Conservation (phyloP, 2,329 filamentous ascomycete species). For the Arthrobotrys iridis region DNA sequence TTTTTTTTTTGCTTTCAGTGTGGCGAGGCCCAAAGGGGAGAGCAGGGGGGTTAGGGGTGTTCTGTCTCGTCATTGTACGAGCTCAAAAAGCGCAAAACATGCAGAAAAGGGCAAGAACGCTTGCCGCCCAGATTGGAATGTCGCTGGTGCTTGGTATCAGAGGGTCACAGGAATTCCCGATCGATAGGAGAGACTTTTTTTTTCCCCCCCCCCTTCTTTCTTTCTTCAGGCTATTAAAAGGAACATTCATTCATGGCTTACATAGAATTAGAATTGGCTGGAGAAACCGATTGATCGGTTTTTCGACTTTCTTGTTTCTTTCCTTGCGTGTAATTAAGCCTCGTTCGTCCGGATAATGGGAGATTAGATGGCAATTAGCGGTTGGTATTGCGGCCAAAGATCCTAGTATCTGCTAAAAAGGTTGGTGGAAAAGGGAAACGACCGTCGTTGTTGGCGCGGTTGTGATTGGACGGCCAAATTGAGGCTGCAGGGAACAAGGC, state of each 20-base stretch:
- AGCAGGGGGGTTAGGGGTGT: background rate
- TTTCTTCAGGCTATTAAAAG: conserved; percentile 25
- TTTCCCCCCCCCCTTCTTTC: background rate
- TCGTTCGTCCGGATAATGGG: conserved; percentile 2
- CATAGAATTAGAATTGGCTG: conserved; percentile 17
- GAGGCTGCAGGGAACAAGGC: conserved; percentile 6
- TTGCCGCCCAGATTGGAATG: conserved; percentile 36
- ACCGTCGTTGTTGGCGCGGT: conserved; percentile 15
- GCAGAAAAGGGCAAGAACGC: too few relatives aligned
- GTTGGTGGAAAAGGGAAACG: conserved; percentile 4
- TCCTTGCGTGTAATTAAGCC: background rate
- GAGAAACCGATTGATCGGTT: background rate
- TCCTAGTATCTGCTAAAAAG: conserved; percentile 17
- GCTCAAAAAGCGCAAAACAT: conserved; percentile 25
- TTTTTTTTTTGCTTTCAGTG: conserved; percentile 15
- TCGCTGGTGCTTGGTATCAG: conserved; percentile 7
- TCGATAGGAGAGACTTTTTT: background rate
- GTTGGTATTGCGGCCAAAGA: conserved; percentile 18
- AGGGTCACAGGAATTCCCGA: conserved; percentile 11
- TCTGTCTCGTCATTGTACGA: background rate
- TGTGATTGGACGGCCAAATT: conserved; percentile 30
- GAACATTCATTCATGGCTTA: conserved; percentile 7
- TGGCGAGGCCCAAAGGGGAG: background rate
- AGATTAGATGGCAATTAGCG: conserved; percentile 38
- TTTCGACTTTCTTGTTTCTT: background rate